These are phyloP conservation scores for Solanum commersonii DNA, from an alignment of 257 asterid species.

Conservation along the genomic window DNA sequence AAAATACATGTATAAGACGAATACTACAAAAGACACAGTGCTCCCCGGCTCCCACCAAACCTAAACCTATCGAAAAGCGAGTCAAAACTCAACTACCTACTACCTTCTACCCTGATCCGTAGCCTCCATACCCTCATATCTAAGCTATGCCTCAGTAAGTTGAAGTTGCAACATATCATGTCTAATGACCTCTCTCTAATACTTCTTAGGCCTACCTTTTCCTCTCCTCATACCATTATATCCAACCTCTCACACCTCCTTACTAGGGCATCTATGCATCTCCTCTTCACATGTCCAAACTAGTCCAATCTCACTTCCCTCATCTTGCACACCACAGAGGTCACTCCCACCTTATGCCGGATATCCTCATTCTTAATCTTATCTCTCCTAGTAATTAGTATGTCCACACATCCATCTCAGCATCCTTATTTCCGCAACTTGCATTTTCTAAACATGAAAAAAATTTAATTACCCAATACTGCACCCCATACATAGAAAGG, in stretches of 20 bases:
- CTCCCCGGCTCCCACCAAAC: background rate
- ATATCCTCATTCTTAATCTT: background rate
- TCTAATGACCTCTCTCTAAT: background rate
- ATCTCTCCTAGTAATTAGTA: background rate
- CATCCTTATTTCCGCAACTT: background rate
- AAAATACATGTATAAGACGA: background rate
- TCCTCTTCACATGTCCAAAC: background rate
- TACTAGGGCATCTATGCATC: background rate
- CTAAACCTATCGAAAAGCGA: background rate
- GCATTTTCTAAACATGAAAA: background rate
- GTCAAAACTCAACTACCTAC: background rate
- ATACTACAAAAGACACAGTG: background rate
- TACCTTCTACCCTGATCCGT: background rate
- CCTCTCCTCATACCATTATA: background rate
- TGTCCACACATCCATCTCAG: background rate
- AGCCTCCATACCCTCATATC: background rate
- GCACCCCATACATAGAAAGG: background rate
- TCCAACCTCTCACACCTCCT: background rate
- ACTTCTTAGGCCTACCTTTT: background rate
- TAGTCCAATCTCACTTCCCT: background rate
- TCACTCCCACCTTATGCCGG: background rate
- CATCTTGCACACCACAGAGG: background rate
- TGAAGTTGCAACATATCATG: background rate
- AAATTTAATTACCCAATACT: background rate
- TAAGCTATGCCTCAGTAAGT: background rate